Evolutionary conservation across 441 rosid species (phyloP).

Genomic region (Erysimum cheiri): DNA sequence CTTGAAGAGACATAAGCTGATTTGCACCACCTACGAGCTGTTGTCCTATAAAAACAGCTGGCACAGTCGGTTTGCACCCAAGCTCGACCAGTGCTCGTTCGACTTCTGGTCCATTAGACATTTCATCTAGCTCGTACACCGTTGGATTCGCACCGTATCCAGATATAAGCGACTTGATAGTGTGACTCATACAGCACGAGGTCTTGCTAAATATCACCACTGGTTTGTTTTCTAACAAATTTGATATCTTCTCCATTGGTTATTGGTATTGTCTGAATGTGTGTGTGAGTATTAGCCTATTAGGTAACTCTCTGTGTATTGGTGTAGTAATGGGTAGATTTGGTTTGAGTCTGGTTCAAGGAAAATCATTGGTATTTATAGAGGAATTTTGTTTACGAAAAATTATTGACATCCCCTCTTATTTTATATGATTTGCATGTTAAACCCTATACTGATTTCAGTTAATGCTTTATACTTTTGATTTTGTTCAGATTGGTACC

Average conservation of each 20-base stretch:
- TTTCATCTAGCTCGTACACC: slow-evolving; percentile 44
- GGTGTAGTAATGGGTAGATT: slow-evolving; percentile 3
- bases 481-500: slow-evolving; percentile 7
- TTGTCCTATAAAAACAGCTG: slow-evolving; percentile 46
- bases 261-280: not conserved
- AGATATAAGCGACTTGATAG: slow-evolving; percentile 46
- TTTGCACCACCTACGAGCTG: slow-evolving; percentile 45
- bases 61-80: slow-evolving; percentile 45
- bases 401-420: slow-evolving; percentile 8
- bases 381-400: not conserved
- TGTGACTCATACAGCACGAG: slow-evolving; percentile 46
- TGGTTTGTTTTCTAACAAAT: slow-evolving; percentile 42
- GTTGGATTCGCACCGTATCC: slow-evolving; percentile 45
- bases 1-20: slow-evolving; percentile 49
- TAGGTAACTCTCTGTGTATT: slow-evolving; percentile 14
- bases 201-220: slow-evolving; percentile 47
- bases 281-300: not conserved
- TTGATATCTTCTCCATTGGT: slow-evolving; percentile 44
- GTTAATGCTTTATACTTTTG: slow-evolving; percentile 7
- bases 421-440: slow-evolving; percentile 15
- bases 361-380: slow-evolving; percentile 35
- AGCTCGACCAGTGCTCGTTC: slow-evolving; percentile 43
- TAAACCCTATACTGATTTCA: not conserved
- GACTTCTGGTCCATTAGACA: slow-evolving; percentile 42
- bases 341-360: slow-evolving; percentile 34